Percentiles rank a stretch among this genome's conserved stretches.
These are phyloP conservation scores for Lactarius hengduanensis DNA, from an alignment of 768 basidiomycete genomes.

Conservation along the genomic window DNA sequence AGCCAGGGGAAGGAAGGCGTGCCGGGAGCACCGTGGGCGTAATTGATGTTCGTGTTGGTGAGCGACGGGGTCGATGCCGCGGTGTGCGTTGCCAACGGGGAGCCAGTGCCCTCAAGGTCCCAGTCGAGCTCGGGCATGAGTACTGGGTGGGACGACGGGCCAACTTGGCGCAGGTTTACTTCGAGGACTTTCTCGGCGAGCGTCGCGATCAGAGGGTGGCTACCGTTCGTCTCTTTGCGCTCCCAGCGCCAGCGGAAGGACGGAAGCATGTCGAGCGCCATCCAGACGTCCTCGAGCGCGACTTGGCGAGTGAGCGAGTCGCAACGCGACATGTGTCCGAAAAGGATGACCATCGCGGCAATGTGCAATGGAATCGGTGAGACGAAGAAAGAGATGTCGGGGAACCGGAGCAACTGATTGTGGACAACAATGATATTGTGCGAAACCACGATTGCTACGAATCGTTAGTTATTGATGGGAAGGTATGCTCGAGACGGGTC, in stretches of 20 bases:
- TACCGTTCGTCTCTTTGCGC: slow-evolving; percentile 74
- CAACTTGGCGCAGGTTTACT: slow-evolving; percentile 64
- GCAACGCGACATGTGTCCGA: slow-evolving; percentile 80
- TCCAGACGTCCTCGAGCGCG: slow-evolving; percentile 80
- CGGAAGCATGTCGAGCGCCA: slow-evolving; percentile 85
- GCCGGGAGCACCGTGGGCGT: slow-evolving; percentile 30
- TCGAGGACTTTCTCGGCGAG: slow-evolving; percentile 80
- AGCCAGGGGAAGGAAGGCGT: slow-evolving; percentile 33
- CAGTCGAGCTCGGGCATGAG: slow-evolving; percentile 46
- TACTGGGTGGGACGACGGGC: slow-evolving; percentile 39
- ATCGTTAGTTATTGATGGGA: slow-evolving; percentile 11
- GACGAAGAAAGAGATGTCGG: slow-evolving; percentile 84
- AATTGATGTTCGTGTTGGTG: slow-evolving; percentile 37
- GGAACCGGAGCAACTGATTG: slow-evolving; percentile 78
- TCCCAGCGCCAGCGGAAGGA: slow-evolving; percentile 93
- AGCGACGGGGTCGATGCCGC: slow-evolving; percentile 33
- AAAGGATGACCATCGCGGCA: slow-evolving; percentile 88
- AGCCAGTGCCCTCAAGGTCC: slow-evolving; percentile 39
- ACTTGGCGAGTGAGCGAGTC: slow-evolving; percentile 60
- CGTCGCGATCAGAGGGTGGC: slow-evolving; percentile 80
- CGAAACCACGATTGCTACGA: slow-evolving; percentile 73
- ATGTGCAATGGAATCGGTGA: slow-evolving; percentile 88
- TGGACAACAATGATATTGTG: slow-evolving; percentile 87
- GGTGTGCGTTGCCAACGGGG: slow-evolving; percentile 17
- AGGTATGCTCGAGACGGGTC: not conserved